Conservation (phyloP, 169 alveolate species). For the Cryptosporidium muris region DNA sequence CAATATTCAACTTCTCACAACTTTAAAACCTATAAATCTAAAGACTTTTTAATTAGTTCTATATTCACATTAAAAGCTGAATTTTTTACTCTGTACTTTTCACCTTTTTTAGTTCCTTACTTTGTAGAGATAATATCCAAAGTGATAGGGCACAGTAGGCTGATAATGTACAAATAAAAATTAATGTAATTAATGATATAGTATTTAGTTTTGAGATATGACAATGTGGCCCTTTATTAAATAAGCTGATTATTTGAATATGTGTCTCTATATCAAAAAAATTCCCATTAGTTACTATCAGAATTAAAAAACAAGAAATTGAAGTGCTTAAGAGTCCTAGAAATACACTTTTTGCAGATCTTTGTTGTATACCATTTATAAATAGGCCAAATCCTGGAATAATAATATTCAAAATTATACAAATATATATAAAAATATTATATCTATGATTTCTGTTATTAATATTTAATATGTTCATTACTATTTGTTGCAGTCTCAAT, state of each 20-base stretch:
- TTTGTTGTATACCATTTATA: constrained; percentile 22
- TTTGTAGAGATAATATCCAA: too few relatives aligned
- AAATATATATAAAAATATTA: neutral
- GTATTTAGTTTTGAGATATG: neutral
- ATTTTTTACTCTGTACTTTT: too few relatives aligned
- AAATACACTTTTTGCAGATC: constrained; percentile 11
- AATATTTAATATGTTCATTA: too few relatives aligned
- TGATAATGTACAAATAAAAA: constrained; percentile 4
- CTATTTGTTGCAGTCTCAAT: too few relatives aligned
- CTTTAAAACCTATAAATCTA: too few relatives aligned
- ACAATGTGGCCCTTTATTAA: too few relatives aligned
- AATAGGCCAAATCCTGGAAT: constrained; percentile 60
- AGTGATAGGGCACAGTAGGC: neutral
- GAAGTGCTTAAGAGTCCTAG: constrained; percentile 2
- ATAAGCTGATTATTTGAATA: neutral
- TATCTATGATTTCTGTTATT: too few relatives aligned
- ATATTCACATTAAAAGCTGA: too few relatives aligned
- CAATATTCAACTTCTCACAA: too few relatives aligned
- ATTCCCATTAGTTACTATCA: constrained; percentile 35
- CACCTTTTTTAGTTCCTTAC: too few relatives aligned
- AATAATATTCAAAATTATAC: constrained; percentile 5
- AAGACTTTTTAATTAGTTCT: too few relatives aligned
- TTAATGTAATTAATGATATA: constrained; percentile 1
- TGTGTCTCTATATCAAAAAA: constrained; percentile 33
- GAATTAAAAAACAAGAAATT: constrained; percentile 15